Evolutionary conservation across 306 rosid genomes (phyloP), one percentile per base, ranked within the genome.

Genomic region (Cucumis cinereus): DNA sequence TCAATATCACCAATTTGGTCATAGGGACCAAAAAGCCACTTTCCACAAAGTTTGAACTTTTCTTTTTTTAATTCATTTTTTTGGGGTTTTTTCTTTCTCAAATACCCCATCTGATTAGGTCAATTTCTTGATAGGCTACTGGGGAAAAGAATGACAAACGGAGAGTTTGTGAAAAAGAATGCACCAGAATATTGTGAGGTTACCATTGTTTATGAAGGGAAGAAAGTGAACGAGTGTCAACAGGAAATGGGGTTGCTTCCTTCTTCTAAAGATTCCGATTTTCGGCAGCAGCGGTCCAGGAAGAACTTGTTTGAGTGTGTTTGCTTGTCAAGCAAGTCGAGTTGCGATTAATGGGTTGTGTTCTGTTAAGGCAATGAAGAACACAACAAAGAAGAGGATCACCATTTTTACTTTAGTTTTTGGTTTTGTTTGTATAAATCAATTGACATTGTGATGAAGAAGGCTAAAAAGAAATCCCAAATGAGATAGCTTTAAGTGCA

Each of bases 181-280:
- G 97, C 93, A 61, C 91, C 93, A 5, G 83, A 41, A 6, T 83
- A 69, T 55, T 93, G 98, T 64, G 84, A 86, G 75, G 90, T 93
- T 82, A 88, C 77, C 60, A 64, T 91, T 70, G 78, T 93, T 79
- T 84, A 84, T 69, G 77, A 89, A 26, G 90, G 92, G 10, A 81
- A 84, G 30, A 82, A 84, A 75, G 80, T 85, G 10, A 77, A 38
- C 40, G 75, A 54, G 15, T 66, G 62, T 14, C 77, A 74, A 49
- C 79, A 73, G 62, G 36, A 58, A 74, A 55, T 43, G 47, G 74
- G 75, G 55, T 52, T 52, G 8, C 70, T 77, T 35, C 28, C 23
- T 63, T 76, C 79, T 20, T 41, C 85, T 20, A 20, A 68, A 71
- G 53, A 13, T 50, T 40, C 84, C 41, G 17, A 40, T 56, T 0